Percentiles rank a stretch among this genome's conserved stretches.
Conservation (phyloP, 257 asterid species). For the Dorcoceras hygrometricum region DNA sequence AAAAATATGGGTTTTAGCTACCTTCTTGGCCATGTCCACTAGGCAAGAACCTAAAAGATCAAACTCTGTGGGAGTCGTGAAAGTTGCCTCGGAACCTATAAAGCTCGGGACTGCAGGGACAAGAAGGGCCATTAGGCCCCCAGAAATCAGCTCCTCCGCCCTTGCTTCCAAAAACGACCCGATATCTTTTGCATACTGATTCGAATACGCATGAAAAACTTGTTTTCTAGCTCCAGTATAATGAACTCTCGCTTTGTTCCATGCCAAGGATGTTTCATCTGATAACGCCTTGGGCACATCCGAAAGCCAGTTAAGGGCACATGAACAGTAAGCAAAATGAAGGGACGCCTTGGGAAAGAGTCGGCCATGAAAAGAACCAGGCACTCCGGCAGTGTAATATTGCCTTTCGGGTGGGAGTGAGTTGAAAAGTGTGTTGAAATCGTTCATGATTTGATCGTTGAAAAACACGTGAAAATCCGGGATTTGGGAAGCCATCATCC, state of each 20-base stretch:
- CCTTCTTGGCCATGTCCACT: conserved; percentile 51
- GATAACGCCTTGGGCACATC: conserved; percentile 37
- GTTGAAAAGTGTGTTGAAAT: conserved; percentile 47
- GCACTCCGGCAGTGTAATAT: conserved; percentile 43
- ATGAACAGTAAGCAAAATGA: conserved; percentile 43
- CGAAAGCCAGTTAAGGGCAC: conserved; percentile 48
- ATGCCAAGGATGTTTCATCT: conserved; percentile 29
- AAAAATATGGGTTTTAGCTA: conserved; percentile 15
- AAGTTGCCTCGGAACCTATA: conserved; percentile 18
- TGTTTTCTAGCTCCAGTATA: conserved; percentile 32
- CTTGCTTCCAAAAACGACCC: conserved; percentile 41
- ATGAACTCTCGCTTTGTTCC: conserved; percentile 40
- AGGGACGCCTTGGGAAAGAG: conserved; percentile 40
- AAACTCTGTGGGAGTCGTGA: conserved; percentile 24
- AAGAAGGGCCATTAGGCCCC: conserved; percentile 50
- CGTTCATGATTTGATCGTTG: conserved; percentile 39
- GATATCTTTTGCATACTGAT: conserved; percentile 34
- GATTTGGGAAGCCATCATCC: not conserved
- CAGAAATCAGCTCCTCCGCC: conserved; percentile 40
- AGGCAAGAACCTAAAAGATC: conserved; percentile 40
- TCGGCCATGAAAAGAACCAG: conserved; percentile 46
- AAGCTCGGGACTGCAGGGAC: conserved; percentile 38
- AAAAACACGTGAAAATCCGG: conserved; percentile 47
- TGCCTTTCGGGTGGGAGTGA: conserved; percentile 35
- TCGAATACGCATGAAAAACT: conserved; percentile 36